Evolutionary conservation across 441 rosid genomes (phyloP), one percentile per base, ranked within the genome.

Genomic region (Gossypium gossypioides): DNA sequence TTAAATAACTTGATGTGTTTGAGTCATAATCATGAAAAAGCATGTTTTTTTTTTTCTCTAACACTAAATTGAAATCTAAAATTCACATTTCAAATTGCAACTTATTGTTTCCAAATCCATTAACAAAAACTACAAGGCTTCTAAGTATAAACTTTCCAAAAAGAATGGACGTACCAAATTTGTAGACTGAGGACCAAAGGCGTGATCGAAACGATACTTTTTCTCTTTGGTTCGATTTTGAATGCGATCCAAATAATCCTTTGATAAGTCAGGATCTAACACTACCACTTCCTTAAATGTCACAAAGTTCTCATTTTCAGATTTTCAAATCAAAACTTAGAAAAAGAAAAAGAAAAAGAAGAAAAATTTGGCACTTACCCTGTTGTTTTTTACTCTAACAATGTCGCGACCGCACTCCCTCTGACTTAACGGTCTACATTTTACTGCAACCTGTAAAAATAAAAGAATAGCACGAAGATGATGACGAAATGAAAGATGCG

Each of bases 201-300:
- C 97, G 29, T 85, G 86, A 79, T 92, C 98, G 16, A 91, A 92
- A 56, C 93, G 74, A 54, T 89, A 92, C 62, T 78, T 85, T 86
- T 84, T 92, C 86, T 91, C 93, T 71, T 89, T 92, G 0, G 88
- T 91, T 65, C 98, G 88, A 73, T 89, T 87, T 68, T 92, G 97
- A 65, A 86, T 80, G 25, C 89, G 91, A 61, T 89, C 96, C 54
- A 89, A 91, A 51, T 89, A 92, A 76, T 91, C 97, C 83, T 90
- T 92, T 0, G 90, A 84, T 74, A 91, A 52, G 76, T 92, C 98
- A 44, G 96, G 97, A 75, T 92, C 97, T 64, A 91, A 72, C 71
- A 91, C 88, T 63, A 85, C 58, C 82, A 92, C 96, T 80, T 91
- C 97, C 98, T 92, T 63, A 74, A 51, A 79, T 65, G 67, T 42